Percentiles rank a stretch among this genome's conserved stretches.
These are phyloP conservation scores for Chaetomium fimeti DNA, from an alignment of 495 filamentous ascomycete species.

Conservation along the genomic window DNA sequence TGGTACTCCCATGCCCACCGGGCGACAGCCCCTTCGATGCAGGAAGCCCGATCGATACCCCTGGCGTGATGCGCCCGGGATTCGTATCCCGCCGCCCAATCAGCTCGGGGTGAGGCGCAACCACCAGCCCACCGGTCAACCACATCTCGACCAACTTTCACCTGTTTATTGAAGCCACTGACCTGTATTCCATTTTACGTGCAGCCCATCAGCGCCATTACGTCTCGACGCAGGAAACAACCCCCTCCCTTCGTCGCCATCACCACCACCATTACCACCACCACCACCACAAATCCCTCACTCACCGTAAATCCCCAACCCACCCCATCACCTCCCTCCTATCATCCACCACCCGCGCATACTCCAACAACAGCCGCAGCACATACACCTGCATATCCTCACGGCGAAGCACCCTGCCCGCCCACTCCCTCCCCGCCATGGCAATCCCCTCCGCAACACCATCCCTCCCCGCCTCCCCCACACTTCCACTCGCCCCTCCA, in stretches of 20 bases:
- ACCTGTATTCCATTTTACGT: no score
- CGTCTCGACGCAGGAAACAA: not conserved
- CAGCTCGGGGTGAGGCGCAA: not conserved
- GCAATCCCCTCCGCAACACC: conserved; percentile 58
- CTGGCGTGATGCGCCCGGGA: not conserved
- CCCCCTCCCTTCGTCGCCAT: no score
- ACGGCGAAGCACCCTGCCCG: conserved; percentile 58
- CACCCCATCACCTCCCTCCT: conserved; percentile 37
- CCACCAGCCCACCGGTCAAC: not conserved
- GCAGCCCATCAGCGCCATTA: not conserved
- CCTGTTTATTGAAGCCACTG: no score
- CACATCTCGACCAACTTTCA: no score
- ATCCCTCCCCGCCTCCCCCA: conserved; percentile 19
- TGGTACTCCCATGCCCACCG: not conserved
- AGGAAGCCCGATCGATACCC: not conserved
- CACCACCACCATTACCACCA: no score
- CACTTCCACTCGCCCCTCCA: conserved; percentile 21
- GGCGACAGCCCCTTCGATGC: not conserved
- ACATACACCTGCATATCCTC: conserved; percentile 76
- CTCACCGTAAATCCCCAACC: conserved; percentile 39
- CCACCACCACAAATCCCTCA: not conserved
- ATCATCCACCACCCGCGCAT: conserved; percentile 64
- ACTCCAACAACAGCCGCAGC: conserved; percentile 68
- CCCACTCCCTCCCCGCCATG: conserved; percentile 62
- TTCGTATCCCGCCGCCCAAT: not conserved